A percentile compares a stretch with the other conserved stretches of the same genome.
Conservation (phyloP, 768 basidiomycete species). For the Calocybe gangraenosa region DNA sequence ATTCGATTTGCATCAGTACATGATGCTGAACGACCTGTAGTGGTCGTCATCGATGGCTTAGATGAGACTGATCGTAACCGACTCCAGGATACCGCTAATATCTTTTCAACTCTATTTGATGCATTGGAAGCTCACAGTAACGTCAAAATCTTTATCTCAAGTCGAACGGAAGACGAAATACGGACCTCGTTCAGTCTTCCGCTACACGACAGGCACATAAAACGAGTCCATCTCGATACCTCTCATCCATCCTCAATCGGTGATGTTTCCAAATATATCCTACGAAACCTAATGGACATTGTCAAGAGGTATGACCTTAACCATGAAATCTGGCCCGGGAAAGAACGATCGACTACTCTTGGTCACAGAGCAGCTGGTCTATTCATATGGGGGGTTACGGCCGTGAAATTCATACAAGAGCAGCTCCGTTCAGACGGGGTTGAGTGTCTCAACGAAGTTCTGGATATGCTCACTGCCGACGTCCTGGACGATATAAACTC, state of each 20-base stretch:
- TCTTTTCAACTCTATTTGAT: conserved; percentile 11
- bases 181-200: conserved; percentile 2
- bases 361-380: conserved; percentile 9
- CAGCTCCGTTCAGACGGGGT: conserved; percentile 6
- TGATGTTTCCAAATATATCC: conserved; percentile 10
- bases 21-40: conserved; percentile 7
- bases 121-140: conserved; percentile 1
- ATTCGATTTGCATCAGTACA: conserved; percentile 6
- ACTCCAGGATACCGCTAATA: conserved; percentile 6
- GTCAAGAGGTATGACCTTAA: conserved; percentile 6
- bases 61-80: conserved; percentile 13
- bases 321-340: conserved; percentile 12
- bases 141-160: conserved; percentile 14
- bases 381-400: conserved; percentile 14
- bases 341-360: conserved; percentile 5
- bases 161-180: conserved; percentile 13
- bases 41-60: conserved; percentile 17
- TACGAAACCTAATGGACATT: conserved; percentile 1
- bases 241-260: conserved; percentile 1
- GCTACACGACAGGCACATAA: conserved; percentile 2
- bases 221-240: conserved; percentile 12
- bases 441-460: conserved; percentile 8
- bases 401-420: conserved; percentile 4
- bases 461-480: conserved; percentile 8
- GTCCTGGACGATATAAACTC: not conserved